Conservation (phyloP, 768 basidiomycete genomes). For the Podaxis pistillaris region DNA sequence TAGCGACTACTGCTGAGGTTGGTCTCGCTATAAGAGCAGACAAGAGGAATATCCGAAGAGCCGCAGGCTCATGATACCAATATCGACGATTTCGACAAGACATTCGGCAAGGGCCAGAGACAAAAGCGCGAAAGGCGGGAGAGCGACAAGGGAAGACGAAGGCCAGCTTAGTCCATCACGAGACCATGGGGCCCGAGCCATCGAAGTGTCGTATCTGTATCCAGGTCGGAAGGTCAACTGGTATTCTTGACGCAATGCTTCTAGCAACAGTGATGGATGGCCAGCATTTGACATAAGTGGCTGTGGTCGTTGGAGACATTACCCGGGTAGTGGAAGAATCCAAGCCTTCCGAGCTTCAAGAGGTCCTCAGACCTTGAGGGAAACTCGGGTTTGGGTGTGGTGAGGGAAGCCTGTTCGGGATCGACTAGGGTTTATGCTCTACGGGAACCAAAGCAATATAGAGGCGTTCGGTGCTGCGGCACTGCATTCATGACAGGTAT, state of each 20-base stretch:
- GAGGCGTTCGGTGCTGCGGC: too few relatives aligned
- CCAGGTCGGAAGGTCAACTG: background rate
- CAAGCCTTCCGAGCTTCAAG: too few relatives aligned
- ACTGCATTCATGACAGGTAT: too few relatives aligned
- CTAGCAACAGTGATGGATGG: background rate
- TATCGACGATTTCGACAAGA: background rate
- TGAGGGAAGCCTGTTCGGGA: too few relatives aligned
- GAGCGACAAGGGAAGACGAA: background rate
- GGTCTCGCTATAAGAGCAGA: background rate
- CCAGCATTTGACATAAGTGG: background rate
- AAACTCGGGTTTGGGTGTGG: too few relatives aligned
- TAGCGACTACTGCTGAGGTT: background rate
- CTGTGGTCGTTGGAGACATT: background rate
- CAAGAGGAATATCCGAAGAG: background rate
- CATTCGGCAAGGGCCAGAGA: background rate
- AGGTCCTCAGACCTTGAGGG: too few relatives aligned
- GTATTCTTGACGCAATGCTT: background rate
- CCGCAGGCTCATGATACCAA: background rate
- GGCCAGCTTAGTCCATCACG: background rate
- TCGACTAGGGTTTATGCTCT: too few relatives aligned
- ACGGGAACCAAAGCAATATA: too few relatives aligned
- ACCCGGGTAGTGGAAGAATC: background rate
- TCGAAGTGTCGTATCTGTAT: background rate
- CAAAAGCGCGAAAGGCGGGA: background rate
- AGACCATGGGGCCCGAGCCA: background rate